Evolutionary conservation across 371 early-diverging fungal species (phyloP), one percentile per base, ranked within the genome.

Genomic region (Saksenaea oblongispora): DNA sequence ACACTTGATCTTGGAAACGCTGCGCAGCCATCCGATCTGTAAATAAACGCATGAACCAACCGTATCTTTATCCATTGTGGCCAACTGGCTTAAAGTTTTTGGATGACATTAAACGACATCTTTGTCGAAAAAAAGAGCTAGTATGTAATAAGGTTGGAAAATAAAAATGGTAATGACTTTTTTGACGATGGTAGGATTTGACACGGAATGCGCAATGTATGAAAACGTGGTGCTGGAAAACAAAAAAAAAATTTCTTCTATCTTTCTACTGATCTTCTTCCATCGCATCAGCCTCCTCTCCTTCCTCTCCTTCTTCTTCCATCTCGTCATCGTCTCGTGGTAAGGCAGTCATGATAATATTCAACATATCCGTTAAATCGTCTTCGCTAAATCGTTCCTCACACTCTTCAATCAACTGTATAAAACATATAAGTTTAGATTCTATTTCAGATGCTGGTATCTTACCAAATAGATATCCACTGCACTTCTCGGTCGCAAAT

Each of bases 341-440:
- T 47, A 84, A 65, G 9, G 69, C 56, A 15, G 42, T 54, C 17
- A 62, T n/a, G 14, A 84, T 65, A n/a, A 65, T 58, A 3, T 69
- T 66, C 15, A 81, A 54, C 70, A 86, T 65, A 1, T 74, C 64
- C 14, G 83, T 84, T 35, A 86, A 58, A 7, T 78, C 77, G 11
- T 83, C 85, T 47, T 69, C 74, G 14, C 44, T 58, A 61, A 85
- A 86, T 36, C 89, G 77, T 54, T 89, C 89, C 56, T 80, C 85
- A 54, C 87, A 85, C 61, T 87, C 87, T 69, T 89, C 89, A 61
- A 87, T 85, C 11, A 87, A 54, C 86, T 85, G 72, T n/a, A 27
- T 9, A 58, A 37, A 31, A 51, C 11, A 56, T 26, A 22, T 24
- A 39, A 28, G 22, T 26, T 17, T n/a, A 27, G 9, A 18, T 3